These are phyloP conservation scores for Cercospora zeae-maydis DNA, from an alignment of 2,329 filamentous ascomycete genomes.

Conservation along the genomic window DNA sequence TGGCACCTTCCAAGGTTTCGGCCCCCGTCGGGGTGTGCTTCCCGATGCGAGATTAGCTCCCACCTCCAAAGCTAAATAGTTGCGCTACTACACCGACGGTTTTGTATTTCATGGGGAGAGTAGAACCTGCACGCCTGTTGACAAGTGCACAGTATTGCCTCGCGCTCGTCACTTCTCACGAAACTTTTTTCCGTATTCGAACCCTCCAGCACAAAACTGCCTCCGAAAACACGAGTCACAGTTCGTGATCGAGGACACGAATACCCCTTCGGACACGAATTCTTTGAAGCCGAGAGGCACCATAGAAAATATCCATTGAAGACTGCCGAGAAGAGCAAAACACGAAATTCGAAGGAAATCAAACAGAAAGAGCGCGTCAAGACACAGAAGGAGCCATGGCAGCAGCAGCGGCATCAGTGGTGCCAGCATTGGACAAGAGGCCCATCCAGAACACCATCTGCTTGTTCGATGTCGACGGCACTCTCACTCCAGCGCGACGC, in stretches of 20 bases:
- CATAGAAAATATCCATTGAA: background rate
- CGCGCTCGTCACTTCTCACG: background rate
- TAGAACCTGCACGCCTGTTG: background rate
- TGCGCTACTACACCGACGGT: slow-evolving; percentile 3
- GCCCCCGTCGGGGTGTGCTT: background rate
- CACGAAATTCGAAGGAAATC: background rate
- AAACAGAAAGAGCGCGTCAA: background rate
- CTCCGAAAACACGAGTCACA: background rate
- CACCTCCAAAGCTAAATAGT: slow-evolving; percentile 1
- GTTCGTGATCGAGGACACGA: background rate
- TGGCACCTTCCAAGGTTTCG: too few relatives aligned
- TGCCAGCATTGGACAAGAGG: slow-evolving; percentile 75
- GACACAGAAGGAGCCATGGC: slow-evolving; percentile 20
- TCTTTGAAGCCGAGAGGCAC: background rate
- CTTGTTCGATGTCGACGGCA: slow-evolving; percentile 95
- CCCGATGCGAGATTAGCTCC: slow-evolving; percentile 3
- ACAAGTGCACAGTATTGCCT: background rate
- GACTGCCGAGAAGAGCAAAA: background rate
- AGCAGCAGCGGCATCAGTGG: slow-evolving; percentile 47
- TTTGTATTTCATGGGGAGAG: background rate
- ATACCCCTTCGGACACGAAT: slow-evolving; percentile 1
- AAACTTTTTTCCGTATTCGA: background rate
- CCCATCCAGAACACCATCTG: slow-evolving; percentile 89
- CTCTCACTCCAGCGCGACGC: slow-evolving; percentile 75
- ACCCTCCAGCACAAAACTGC: background rate